Evolutionary conservation across 1,284 basidiomycete genomes (phyloP), one percentile per base, ranked within the genome.

Genomic region (Puccinia novopanici): DNA sequence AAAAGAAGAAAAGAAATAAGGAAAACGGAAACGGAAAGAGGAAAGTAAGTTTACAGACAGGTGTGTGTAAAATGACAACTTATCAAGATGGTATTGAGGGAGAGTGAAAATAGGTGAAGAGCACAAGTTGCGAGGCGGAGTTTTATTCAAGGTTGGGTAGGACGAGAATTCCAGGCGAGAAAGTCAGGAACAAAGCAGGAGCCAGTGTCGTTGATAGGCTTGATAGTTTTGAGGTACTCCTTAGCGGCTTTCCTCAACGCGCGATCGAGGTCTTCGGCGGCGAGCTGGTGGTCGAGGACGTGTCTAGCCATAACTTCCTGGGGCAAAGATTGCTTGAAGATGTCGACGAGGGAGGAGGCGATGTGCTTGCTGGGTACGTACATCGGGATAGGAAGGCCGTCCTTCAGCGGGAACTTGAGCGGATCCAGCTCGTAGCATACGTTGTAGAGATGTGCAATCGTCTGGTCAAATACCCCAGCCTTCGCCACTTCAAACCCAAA

Each of bases 181-280:
- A 70, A 70, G 8, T 70, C 67, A 30, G 27, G 48, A 9, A 52
- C 13, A 22, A 17, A n/a, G n/a, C 42, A 70, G 10, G 22, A 27
- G n/a, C 27, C 50, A 37, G 13, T 52, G 27, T 70, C 67, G 50
- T 70, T 70, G 45, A 70, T 19, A 13, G 27, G 17, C 24, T 72
- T 79, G 6, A 79, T 27, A 24, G 77, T 61, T 17, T 48, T 50
- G n/a, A 72, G 30, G 63, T 79, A 79, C 24, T 79, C 67, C n/a
- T 72, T 79, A 0, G 67, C 68, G 40, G 77, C 77, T 57, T 79
- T 79, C 70, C 71, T 79, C 55, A 79, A 34, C 13, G 63, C 63
- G 22, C 77, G 52, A 61, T 68, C 77, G 2, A 79, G 45, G 59
- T 79, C 77, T 59, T 71, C 77, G 27, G 77, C 77, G 10, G 71